These are phyloP conservation scores for Solanum chacoense DNA, from an alignment of 305 asterid species.

Conservation along the genomic window DNA sequence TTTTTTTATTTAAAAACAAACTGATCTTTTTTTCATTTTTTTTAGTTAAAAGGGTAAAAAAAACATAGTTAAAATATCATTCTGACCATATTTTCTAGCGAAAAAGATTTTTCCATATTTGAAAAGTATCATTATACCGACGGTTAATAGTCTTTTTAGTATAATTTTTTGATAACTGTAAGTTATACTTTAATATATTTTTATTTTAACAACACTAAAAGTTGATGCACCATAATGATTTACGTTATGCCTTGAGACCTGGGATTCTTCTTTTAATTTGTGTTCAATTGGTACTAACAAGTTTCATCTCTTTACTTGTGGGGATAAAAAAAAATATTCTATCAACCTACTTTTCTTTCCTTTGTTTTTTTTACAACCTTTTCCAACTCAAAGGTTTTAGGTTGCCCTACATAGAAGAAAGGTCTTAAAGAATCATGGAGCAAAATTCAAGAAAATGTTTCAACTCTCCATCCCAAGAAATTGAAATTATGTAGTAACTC, in stretches of 20 bases:
- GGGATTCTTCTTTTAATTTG: neutral
- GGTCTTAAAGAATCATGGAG: neutral
- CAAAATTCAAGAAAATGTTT: neutral
- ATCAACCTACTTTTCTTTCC: neutral
- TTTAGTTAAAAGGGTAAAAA: neutral
- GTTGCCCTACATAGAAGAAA: neutral
- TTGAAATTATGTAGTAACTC: neutral
- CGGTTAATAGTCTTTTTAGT: neutral
- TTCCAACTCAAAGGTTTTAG: neutral
- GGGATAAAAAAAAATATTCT: neutral
- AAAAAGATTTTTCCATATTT: neutral
- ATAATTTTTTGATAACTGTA: neutral
- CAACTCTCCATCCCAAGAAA: neutral
- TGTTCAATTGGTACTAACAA: neutral
- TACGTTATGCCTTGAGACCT: constrained; percentile 1
- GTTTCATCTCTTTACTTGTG: neutral
- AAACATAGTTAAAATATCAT: neutral
- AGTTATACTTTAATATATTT: neutral
- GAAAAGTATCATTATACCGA: neutral
- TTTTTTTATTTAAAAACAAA: no score
- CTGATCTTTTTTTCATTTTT: neutral
- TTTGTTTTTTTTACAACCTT: neutral
- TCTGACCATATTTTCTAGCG: neutral
- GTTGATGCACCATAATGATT: neutral
- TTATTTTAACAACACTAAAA: neutral